A percentile compares a stretch with the other conserved stretches of the same genome.
Conservation (phyloP, 2,329 filamentous ascomycete species). For the Huntiella bhutanensis region DNA sequence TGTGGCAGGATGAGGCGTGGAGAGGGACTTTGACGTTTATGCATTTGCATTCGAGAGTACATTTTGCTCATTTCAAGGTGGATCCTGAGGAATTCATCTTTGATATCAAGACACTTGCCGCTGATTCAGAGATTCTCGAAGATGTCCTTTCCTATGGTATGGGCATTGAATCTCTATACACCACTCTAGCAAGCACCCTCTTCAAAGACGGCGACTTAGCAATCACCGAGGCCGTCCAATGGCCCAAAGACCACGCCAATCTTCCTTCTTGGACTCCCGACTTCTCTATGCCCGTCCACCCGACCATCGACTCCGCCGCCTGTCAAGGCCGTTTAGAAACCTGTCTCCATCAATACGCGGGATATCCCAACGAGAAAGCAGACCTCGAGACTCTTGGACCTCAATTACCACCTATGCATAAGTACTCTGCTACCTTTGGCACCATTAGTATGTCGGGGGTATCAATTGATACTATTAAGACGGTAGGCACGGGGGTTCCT, state of each 20-base stretch:
- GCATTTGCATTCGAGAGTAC: no score
- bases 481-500: no score
- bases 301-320: constrained; percentile 2
- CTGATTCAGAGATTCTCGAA: constrained; percentile 1
- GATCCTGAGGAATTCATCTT: neutral
- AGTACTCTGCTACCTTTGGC: neutral
- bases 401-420: neutral
- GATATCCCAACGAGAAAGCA: constrained; percentile 1
- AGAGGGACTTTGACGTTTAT: no score
- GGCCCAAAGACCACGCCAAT: neutral
- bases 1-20: no score
- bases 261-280: constrained; percentile 7
- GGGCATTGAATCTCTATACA: neutral
- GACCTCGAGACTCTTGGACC: constrained; percentile 2
- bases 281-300: constrained; percentile 1
- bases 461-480: neutral
- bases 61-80: no score
- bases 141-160: neutral
- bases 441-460: constrained; percentile 4
- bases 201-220: constrained; percentile 2
- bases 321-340: neutral
- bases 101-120: neutral
- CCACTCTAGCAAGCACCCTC: neutral
- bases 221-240: constrained; percentile 3
- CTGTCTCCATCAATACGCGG: neutral